phyloP scores from a whole-genome alignment of 202 grass and related monocot species.

The Setaria italica region DNA sequence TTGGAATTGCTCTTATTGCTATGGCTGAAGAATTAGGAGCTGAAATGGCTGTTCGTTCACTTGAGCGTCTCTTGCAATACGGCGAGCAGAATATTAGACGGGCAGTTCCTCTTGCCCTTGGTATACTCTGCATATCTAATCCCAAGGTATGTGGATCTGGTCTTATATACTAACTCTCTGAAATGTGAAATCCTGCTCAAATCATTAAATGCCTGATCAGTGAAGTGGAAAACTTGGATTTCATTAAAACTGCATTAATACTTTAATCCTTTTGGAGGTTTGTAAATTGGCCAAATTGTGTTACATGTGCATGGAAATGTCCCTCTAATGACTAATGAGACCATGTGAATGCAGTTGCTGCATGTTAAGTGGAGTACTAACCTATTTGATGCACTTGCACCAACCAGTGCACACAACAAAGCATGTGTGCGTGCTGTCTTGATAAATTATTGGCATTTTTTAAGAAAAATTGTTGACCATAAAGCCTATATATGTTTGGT shows the following conservation, averaged over 20 bases:
- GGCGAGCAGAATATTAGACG: slow-evolving; percentile 98
- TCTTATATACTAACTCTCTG: neutral
- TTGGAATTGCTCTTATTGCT: slow-evolving; percentile 97
- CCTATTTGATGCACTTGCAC: neutral
- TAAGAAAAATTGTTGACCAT: neutral
- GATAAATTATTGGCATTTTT: neutral
- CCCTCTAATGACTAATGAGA: neutral
- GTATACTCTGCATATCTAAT: slow-evolving; percentile 95
- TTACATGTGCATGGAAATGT: neutral
- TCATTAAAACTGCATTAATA: neutral
- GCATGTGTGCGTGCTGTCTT: too few relatives aligned
- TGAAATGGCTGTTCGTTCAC: slow-evolving; percentile 90
- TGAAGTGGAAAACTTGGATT: neutral
- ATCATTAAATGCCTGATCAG: too few relatives aligned
- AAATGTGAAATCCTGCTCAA: neutral
- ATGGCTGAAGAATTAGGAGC: slow-evolving; percentile 96
- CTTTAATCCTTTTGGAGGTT: neutral
- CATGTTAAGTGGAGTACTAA: neutral
- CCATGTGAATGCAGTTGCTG: neutral
- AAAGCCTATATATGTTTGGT: neutral
- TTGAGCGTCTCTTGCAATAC: slow-evolving; percentile 93
- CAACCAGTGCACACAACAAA: neutral
- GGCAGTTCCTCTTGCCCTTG: slow-evolving; percentile 92
- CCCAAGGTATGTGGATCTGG: slow-evolving; percentile 66
- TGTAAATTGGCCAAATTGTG: neutral